Evolutionary conservation across 768 basidiomycete genomes (phyloP).

Genomic region (Pleurotus eryngii): DNA sequence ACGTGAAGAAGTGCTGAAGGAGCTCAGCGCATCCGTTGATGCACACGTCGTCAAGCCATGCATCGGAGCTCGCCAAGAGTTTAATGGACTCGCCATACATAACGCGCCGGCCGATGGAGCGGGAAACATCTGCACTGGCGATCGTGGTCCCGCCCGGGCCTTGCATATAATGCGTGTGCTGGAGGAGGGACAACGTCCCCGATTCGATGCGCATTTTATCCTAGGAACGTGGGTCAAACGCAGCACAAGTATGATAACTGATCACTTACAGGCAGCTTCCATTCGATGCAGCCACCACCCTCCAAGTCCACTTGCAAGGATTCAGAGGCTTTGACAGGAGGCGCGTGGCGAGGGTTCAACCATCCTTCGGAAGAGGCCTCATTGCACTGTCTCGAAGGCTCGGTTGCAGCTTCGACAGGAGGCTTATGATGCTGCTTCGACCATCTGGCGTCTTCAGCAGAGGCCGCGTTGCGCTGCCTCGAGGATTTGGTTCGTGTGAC

Average conservation of each 20-base stretch:
- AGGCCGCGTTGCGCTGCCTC: too few relatives aligned
- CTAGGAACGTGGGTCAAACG: neutral
- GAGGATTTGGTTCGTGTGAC: too few relatives aligned
- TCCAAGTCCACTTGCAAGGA: too few relatives aligned
- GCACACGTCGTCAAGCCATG: constrained; percentile 19
- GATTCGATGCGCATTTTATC: neutral
- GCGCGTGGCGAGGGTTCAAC: too few relatives aligned
- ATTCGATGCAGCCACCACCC: neutral
- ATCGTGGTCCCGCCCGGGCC: neutral
- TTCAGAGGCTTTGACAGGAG: too few relatives aligned
- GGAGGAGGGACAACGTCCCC: neutral
- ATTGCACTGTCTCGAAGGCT: too few relatives aligned
- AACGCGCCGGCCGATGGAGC: constrained; percentile 7
- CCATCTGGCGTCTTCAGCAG: too few relatives aligned
- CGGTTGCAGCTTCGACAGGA: too few relatives aligned
- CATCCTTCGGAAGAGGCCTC: too few relatives aligned
- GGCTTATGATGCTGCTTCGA: too few relatives aligned
- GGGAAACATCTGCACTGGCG: neutral
- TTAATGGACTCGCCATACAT: constrained; percentile 11
- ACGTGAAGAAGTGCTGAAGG: too few relatives aligned
- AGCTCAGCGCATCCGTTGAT: constrained; percentile 20
- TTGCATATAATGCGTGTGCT: neutral
- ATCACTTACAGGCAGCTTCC: neutral
- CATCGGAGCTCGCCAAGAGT: constrained; percentile 1
- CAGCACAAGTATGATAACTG: neutral